Percentiles rank a stretch among this genome's conserved stretches.
Evolutionary conservation across 2,329 filamentous ascomycete species (phyloP).

Genomic region (Ophiostoma pallidulum): DNA sequence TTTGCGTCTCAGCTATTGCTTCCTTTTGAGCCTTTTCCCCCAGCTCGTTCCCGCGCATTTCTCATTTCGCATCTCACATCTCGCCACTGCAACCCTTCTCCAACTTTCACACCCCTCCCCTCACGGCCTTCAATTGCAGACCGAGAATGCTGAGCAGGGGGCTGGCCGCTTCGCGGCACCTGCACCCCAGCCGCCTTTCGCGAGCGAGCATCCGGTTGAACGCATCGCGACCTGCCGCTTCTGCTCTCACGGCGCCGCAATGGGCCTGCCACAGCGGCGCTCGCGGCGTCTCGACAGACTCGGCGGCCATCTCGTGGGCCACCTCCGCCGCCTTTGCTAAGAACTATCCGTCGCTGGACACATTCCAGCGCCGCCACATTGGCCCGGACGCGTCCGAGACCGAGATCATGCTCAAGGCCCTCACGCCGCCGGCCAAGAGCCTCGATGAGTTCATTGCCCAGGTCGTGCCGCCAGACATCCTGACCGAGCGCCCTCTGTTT

Average conservation of each 20-base stretch:
- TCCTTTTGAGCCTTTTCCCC: background rate
- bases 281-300: slow-evolving; percentile 6
- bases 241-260: background rate
- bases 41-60: background rate
- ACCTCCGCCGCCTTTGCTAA: slow-evolving; percentile 12
- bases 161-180: slow-evolving; percentile 12
- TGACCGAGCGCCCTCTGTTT: slow-evolving; percentile 58
- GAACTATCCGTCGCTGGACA: slow-evolving; percentile 37
- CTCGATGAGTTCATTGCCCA: slow-evolving; percentile 78
- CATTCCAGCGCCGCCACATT: slow-evolving; percentile 77
- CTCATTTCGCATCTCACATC: too few relatives aligned
- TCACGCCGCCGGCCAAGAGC: slow-evolving; percentile 63
- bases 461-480: slow-evolving; percentile 72
- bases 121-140: background rate
- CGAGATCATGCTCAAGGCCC: slow-evolving; percentile 66
- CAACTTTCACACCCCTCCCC: slow-evolving; percentile 6
- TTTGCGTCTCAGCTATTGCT: background rate
- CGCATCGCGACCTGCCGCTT: background rate
- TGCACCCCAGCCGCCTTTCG: slow-evolving; percentile 4
- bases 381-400: slow-evolving; percentile 64
- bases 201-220: slow-evolving; percentile 2
- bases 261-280: slow-evolving; percentile 12
- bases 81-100: background rate
- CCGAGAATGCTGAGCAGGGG: slow-evolving; percentile 17
- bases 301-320: slow-evolving; percentile 14